phyloP scores from a whole-genome alignment of 2,329 filamentous ascomycete species.

The Penicillium sp. region DNA sequence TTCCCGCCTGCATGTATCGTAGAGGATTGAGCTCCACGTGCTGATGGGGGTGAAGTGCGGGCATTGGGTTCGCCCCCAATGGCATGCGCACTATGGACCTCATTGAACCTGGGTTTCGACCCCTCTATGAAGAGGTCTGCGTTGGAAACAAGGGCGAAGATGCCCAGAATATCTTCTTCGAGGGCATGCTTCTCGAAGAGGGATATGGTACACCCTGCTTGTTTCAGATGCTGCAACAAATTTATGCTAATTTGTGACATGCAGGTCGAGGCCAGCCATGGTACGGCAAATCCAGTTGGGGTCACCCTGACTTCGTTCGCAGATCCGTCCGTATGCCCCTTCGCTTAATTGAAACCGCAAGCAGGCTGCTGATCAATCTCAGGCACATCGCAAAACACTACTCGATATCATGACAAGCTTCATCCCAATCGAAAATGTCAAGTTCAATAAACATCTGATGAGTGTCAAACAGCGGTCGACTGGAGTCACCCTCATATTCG shows the following conservation, averaged over 20 bases:
- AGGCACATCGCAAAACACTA: conserved; percentile 17
- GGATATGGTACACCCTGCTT: conserved; percentile 9
- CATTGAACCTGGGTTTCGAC: conserved; percentile 13
- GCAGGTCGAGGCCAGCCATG: conserved; percentile 12
- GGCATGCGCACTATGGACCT: conserved; percentile 14
- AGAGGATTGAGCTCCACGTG: not conserved
- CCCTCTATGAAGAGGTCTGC: conserved; percentile 16
- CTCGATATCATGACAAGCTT: conserved; percentile 19
- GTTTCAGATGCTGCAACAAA: not conserved
- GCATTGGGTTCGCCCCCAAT: conserved; percentile 19
- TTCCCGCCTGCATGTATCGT: conserved; percentile 1
- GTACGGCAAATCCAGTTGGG: conserved; percentile 19
- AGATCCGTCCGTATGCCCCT: conserved; percentile 15
- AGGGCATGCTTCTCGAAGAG: conserved; percentile 15
- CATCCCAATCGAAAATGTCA: conserved; percentile 19
- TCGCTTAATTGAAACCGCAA: conserved; percentile 5
- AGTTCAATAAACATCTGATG: conserved; percentile 17
- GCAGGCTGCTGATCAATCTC: conserved; percentile 6
- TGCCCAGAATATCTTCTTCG: conserved; percentile 15
- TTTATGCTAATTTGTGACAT: not conserved
- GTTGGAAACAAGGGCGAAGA: conserved; percentile 15
- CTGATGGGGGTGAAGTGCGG: conserved; percentile 12
- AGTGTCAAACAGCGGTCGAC: conserved; percentile 12
- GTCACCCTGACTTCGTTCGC: conserved; percentile 20
- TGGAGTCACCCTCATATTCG: not conserved